Conservation (phyloP, 768 basidiomycete species). For the Phaeotremella skinneri region DNA sequence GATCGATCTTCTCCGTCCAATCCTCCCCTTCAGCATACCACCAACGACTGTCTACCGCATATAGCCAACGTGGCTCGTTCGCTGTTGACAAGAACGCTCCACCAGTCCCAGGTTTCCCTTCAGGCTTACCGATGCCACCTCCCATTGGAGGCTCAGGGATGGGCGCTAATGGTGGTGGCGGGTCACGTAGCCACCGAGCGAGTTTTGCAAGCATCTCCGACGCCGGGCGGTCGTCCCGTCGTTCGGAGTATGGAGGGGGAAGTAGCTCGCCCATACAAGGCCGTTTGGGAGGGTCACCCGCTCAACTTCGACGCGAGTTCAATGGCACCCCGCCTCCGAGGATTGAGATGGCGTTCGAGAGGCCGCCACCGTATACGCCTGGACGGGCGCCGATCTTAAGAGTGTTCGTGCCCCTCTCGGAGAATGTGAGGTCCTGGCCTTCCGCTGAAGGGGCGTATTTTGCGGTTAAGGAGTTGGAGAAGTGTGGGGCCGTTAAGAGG, state of each 20-base stretch:
- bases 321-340: constrained; percentile 14
- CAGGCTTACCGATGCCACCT: constrained; percentile 20
- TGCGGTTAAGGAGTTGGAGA: constrained; percentile 43
- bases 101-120: constrained; percentile 21
- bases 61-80: constrained; percentile 12
- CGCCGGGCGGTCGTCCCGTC: constrained; percentile 17
- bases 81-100: constrained; percentile 22
- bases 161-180: not conserved
- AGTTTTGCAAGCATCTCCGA: constrained; percentile 32
- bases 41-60: constrained; percentile 14
- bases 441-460: constrained; percentile 45
- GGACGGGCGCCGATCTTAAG: constrained; percentile 45
- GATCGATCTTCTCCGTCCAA: constrained; percentile 43
- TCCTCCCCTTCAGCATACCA: constrained; percentile 25
- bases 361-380: constrained; percentile 37
- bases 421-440: constrained; percentile 41
- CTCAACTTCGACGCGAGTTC: constrained; percentile 1
- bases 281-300: constrained; percentile 6
- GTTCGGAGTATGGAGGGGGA: constrained; percentile 14
- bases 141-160: constrained; percentile 13
- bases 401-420: constrained; percentile 49
- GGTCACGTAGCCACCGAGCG: constrained; percentile 8
- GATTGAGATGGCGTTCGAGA: constrained; percentile 47
- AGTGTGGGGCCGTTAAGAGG: constrained; percentile 44
- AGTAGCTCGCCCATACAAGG: constrained; percentile 3